These are phyloP conservation scores for Oryza meyeriana DNA, from an alignment of 176 grass and related monocot species.

Conservation along the genomic window DNA sequence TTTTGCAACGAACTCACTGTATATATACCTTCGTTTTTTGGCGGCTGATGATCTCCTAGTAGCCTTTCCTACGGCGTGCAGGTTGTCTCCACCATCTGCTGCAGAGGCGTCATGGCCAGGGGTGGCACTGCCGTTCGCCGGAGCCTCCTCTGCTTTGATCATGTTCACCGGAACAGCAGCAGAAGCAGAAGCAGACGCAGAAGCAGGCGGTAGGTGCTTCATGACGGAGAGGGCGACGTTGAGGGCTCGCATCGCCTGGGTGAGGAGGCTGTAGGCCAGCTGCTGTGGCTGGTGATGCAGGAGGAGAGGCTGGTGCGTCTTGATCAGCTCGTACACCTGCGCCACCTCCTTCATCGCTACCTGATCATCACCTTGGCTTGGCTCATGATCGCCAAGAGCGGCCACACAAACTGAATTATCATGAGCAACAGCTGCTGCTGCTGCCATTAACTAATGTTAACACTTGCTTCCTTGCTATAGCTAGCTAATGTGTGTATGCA, in stretches of 20 bases:
- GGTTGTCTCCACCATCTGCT: background rate
- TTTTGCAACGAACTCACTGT: background rate
- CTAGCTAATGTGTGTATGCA: too few relatives aligned
- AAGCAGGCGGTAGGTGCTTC: constrained; percentile 8
- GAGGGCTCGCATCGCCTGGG: constrained; percentile 22
- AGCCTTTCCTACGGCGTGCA: background rate
- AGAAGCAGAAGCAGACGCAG: too few relatives aligned
- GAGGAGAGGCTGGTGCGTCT: constrained; percentile 19
- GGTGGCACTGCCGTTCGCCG: background rate
- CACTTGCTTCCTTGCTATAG: too few relatives aligned
- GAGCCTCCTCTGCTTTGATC: background rate
- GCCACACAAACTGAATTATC: too few relatives aligned
- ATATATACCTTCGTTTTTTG: constrained; percentile 23
- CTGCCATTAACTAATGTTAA: background rate
- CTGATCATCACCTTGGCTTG: too few relatives aligned
- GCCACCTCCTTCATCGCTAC: background rate
- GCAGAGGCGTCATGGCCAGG: too few relatives aligned
- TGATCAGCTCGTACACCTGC: constrained; percentile 29
- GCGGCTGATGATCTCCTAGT: background rate
- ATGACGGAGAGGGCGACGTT: constrained; percentile 34
- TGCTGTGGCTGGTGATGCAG: background rate
- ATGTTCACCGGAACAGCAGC: background rate
- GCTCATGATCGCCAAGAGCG: too few relatives aligned
- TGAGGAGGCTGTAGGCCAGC: background rate
- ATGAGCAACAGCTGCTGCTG: background rate